Evolutionary conservation across 2,329 filamentous ascomycete species (phyloP), one percentile per base, ranked within the genome.

Genomic region (Phoma sp.): DNA sequence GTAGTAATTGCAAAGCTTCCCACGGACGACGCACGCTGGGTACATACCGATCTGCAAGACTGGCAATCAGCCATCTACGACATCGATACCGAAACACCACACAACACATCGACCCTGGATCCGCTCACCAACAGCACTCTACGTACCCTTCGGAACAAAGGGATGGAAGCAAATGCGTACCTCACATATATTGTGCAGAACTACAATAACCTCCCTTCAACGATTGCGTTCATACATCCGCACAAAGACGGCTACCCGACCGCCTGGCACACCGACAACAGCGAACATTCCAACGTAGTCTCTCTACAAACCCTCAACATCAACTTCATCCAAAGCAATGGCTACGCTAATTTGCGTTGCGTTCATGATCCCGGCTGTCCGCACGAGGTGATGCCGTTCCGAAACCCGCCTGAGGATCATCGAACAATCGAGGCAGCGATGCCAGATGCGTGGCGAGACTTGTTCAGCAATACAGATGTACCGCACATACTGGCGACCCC

Each of bases 41-140:
- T 64, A 32, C 57, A 65, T 20, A 50, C 34, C 29, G 56, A 64
- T 20, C 43, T 64, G 25, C 47, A 42, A 49, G 61, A 60, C 47
- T 81, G 73, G 47, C 74, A 82, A 81, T 65, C 69, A 68, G 55
- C 77, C 77, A 81, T 61, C 67, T 74, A 36, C 68, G 68, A 50
- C 62, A 52, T 67, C 29, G 60, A 65, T 15, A 57, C 29, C 14
- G 57, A 56, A 50, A 61, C 42, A 45, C 57, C 56, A 7, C 57
- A 59, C 34, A 53, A 53, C 17, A 26, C 7, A 43, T 64, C 59
- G 14, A 59, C 56, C 10, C 40, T 60, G 25, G 54, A 64, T 47
- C 61, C 59, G 37, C 43, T 64, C 30, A 61, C 54, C 9, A 57
- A 62, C 47, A 55, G 45, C 28, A 62, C 59, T 29, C 32, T 60